phyloP scores from a whole-genome alignment of 2,329 filamentous ascomycete genomes.

The Trichophaea hybrida region DNA sequence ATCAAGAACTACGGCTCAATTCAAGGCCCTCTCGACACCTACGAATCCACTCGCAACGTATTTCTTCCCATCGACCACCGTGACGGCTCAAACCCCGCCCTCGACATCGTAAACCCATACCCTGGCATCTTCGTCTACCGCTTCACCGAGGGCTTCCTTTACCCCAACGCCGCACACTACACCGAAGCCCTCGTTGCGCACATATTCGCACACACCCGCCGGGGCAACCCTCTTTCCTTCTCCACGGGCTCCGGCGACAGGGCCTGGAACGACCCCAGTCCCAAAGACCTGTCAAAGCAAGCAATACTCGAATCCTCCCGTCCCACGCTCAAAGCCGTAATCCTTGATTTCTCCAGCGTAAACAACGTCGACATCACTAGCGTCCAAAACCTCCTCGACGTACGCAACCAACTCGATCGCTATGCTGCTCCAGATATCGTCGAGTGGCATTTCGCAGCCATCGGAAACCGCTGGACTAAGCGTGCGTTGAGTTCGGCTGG shows the following conservation, averaged over 20 bases:
- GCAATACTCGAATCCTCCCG: constrained; percentile 38
- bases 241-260: constrained; percentile 59
- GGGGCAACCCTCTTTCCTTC: constrained; percentile 49
- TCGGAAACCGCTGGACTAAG: constrained; percentile 91
- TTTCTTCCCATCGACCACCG: constrained; percentile 75
- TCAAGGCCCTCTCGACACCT: constrained; percentile 31
- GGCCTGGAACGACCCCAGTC: constrained; percentile 89
- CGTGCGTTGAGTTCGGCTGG: constrained; percentile 73
- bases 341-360: constrained; percentile 84
- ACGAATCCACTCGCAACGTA: constrained; percentile 45
- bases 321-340: constrained; percentile 70
- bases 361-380: constrained; percentile 91
- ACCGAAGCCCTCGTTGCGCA: constrained; percentile 61
- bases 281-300: constrained; percentile 40
- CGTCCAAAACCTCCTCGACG: constrained; percentile 81
- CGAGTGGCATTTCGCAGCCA: constrained; percentile 90
- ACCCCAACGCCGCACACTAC: constrained; percentile 82
- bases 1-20: constrained; percentile 20
- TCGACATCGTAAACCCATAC: constrained; percentile 66
- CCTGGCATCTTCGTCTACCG: constrained; percentile 93
- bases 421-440: constrained; percentile 69
- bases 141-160: constrained; percentile 90
- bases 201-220: constrained; percentile 57
- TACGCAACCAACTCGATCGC: constrained; percentile 81
- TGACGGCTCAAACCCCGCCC: constrained; percentile 80